These are phyloP conservation scores for Neckera pumila DNA, from an alignment of 225 moss, liverwort and hornwort genomes.

Conservation along the genomic window DNA sequence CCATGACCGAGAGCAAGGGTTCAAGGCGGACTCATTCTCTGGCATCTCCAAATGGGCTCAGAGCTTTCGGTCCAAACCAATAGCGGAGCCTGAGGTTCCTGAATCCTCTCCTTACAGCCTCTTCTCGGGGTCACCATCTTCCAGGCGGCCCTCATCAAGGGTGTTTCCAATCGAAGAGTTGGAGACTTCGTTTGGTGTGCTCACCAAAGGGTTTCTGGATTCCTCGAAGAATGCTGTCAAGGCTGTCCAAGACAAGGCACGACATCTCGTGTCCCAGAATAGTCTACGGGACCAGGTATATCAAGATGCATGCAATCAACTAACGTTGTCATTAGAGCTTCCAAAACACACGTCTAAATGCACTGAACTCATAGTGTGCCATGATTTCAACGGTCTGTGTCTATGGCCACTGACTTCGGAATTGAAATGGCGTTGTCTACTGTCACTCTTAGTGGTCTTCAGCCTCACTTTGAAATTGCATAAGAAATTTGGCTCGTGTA, in stretches of 20 bases:
- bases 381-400: background rate
- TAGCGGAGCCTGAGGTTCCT: background rate
- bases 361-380: background rate
- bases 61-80: background rate
- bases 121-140: slow-evolving; percentile 19
- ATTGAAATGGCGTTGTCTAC: background rate
- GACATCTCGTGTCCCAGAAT: slow-evolving; percentile 47
- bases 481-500: background rate
- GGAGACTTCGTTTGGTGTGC: slow-evolving; percentile 44
- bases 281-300: slow-evolving; percentile 74
- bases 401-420: background rate
- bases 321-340: background rate
- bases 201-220: slow-evolving; percentile 69
- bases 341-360: background rate
- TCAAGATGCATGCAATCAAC: background rate
- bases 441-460: background rate
- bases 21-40: background rate
- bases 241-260: slow-evolving; percentile 82
- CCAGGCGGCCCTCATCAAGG: slow-evolving; percentile 17
- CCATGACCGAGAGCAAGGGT: background rate
- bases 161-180: slow-evolving; percentile 62
- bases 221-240: slow-evolving; percentile 85
- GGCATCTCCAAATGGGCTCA: slow-evolving; percentile 7
- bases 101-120: slow-evolving; percentile 41
- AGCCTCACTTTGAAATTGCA: background rate